Base-by-base conservation (phyloP, 2,329 filamentous ascomycete genomes). In the Penicillium sp. region DNA sequence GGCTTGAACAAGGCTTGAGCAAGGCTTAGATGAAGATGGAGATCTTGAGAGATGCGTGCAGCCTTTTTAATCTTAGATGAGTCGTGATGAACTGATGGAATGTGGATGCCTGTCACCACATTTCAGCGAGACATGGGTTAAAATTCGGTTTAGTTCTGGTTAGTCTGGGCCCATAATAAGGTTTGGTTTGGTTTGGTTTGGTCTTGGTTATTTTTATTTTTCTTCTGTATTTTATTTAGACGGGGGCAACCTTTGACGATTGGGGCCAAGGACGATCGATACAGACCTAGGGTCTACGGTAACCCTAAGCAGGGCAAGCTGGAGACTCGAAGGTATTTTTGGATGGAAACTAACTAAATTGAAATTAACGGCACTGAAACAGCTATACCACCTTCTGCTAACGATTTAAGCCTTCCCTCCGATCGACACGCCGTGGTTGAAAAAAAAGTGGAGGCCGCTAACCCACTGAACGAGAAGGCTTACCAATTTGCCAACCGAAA, bases 71-170 rank as follows among this genome's bases (percentile, higher is more conserved):
- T 39, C 36, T 39, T 5, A 19, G 36, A 28, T 28, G 24, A 39
- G 13, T 42, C 21, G 40, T 44, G 40, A 29, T 28, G 40, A 29
- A 29, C 10, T 29, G 36, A 24, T 36, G 39, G 28, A 56, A 56
- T 49, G 40, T 56, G 28, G 54, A 29, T 49, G 54, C 54, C 54
- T 56, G 18, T 37, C 42, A 55, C 21, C n/a, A 47, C 13, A 45
- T 18, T 37, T 39, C 16, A 23, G 42, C 31, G 42, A 47, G 43
- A 45, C 18, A 31, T 21, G 29, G 40, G 39, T 33, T 33, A 33
- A 28, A 28, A 28, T 28, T 33, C 4, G 31, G 7, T 3, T n/a
- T 23, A 19, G 18, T 39, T 39, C 10, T 5, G 18, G 36, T 3
- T 42, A 42, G 21, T 24, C 8, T 42, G 37, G 19, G 3, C 13